These are phyloP conservation scores for Gnomoniopsis sp. DNA, from an alignment of 2,329 filamentous ascomycete species.

Conservation along the genomic window DNA sequence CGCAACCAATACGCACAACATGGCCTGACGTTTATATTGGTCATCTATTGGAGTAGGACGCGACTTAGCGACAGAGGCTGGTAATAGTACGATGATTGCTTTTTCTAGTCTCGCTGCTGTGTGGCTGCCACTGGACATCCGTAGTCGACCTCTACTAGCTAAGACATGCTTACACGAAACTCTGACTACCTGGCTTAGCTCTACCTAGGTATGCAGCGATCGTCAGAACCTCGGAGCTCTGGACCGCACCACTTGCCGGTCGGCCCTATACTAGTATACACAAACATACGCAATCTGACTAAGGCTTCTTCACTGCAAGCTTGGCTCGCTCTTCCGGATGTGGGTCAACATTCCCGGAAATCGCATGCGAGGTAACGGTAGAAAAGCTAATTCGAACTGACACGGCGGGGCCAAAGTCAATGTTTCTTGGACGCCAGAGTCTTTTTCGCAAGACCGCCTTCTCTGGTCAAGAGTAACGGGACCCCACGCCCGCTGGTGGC, in stretches of 20 bases:
- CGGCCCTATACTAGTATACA: too few species aligned
- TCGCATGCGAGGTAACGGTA: not conserved
- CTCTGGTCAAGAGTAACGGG: not conserved
- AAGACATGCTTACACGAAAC: too few species aligned
- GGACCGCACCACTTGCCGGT: too few species aligned
- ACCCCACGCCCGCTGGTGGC: not conserved
- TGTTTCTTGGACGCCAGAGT: not conserved
- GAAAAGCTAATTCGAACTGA: not conserved
- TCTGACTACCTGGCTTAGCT: too few species aligned
- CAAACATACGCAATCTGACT: not conserved
- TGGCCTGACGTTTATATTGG: not conserved
- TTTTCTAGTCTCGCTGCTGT: not conserved
- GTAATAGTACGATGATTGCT: not conserved
- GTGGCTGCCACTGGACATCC: not conserved
- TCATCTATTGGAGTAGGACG: not conserved
- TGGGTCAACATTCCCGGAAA: not conserved
- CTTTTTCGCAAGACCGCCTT: not conserved
- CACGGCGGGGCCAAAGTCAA: not conserved
- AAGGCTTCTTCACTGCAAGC: not conserved
- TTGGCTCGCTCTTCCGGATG: not conserved
- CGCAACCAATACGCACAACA: not conserved
- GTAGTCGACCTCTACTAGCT: too few species aligned
- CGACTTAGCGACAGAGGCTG: not conserved
- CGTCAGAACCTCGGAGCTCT: too few species aligned
- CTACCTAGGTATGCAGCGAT: too few species aligned